Conservation (phyloP, 805 yeast genomes). For the Candida vaughaniae region DNA sequence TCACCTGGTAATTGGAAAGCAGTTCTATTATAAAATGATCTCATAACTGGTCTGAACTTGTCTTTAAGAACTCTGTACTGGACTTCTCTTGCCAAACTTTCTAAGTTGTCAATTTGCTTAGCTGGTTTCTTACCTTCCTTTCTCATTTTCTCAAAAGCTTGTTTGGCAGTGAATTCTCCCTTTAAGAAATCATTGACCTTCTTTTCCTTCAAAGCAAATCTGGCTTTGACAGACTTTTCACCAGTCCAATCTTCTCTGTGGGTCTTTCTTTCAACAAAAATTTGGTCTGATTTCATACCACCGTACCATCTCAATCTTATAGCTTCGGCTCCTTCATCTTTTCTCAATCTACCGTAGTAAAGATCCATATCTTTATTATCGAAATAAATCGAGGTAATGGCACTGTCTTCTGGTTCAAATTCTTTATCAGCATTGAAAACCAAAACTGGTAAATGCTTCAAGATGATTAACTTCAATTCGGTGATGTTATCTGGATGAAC, state of each 20-base stretch:
- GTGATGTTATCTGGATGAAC: constrained; percentile 98
- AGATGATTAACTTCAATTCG: constrained; percentile 85
- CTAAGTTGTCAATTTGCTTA: constrained; percentile 88
- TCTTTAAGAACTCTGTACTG: constrained; percentile 87
- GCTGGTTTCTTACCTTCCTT: constrained; percentile 86
- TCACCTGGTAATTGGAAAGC: constrained; percentile 99
- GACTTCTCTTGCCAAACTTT: constrained; percentile 87
- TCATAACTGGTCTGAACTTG: constrained; percentile 86
- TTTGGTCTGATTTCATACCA: constrained; percentile 89
- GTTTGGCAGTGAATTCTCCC: constrained; percentile 84
- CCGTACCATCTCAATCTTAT: constrained; percentile 99
- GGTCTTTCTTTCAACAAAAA: constrained; percentile 95
- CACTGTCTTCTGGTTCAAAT: constrained; percentile 90
- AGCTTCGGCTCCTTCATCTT: constrained; percentile 99
- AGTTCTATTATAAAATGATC: constrained; percentile 96
- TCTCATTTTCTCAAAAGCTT: constrained; percentile 89
- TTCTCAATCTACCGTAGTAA: constrained; percentile 90
- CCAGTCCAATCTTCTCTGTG: constrained; percentile 99
- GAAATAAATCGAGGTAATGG: constrained; percentile 94
- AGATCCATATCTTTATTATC: constrained; percentile 88
- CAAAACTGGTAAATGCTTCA: constrained; percentile 94
- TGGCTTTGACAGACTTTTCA: constrained; percentile 97
- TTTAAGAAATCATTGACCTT: constrained; percentile 79
- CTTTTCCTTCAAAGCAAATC: constrained; percentile 90
- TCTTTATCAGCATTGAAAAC: constrained; percentile 97